These are phyloP conservation scores for Penicillium cosmopolitanum DNA, from an alignment of 495 filamentous ascomycete species.

Conservation along the genomic window DNA sequence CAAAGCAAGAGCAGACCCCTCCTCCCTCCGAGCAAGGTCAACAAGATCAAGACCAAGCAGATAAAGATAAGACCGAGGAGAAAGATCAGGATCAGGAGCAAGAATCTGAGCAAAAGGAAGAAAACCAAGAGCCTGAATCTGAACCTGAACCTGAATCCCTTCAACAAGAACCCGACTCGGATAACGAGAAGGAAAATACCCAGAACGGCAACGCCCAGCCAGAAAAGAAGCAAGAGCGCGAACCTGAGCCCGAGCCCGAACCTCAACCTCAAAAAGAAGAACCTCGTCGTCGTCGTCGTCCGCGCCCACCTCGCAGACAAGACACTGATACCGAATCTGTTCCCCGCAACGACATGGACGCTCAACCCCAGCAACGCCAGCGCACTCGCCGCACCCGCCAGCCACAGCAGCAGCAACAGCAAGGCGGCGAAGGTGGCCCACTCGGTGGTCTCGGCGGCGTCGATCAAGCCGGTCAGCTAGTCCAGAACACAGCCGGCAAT, in stretches of 20 bases:
- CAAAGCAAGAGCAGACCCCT: conserved; percentile 41
- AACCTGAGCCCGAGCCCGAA: conserved; percentile 34
- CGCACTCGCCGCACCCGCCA: conserved; percentile 38
- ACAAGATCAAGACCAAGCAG: conserved; percentile 21
- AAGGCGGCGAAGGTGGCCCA: conserved; percentile 49
- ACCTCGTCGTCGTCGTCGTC: conserved; percentile 33
- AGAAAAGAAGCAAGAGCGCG: not conserved
- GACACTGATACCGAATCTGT: conserved; percentile 44
- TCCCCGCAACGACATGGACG: conserved; percentile 43
- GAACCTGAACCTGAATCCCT: conserved; percentile 19
- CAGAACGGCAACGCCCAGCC: conserved; percentile 24
- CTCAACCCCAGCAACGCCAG: conserved; percentile 41
- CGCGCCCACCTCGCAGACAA: conserved; percentile 32
- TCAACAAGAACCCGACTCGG: conserved; percentile 23
- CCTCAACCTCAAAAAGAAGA: conserved; percentile 30
- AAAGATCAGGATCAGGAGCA: conserved; percentile 28
- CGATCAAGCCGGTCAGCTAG: conserved; percentile 57
- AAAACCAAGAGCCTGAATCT: conserved; percentile 12
- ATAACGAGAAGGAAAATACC: conserved; percentile 18
- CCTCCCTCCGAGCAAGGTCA: conserved; percentile 33
- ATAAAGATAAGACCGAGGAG: conserved; percentile 16
- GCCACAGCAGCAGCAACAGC: conserved; percentile 36
- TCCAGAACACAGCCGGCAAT: conserved; percentile 67
- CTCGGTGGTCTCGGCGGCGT: conserved; percentile 63
- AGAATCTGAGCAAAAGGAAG: conserved; percentile 19